Percentiles rank a stretch among this genome's conserved stretches.
Evolutionary conservation across 306 rosid species (phyloP).

Genomic region (Begonia fuchsioides): DNA sequence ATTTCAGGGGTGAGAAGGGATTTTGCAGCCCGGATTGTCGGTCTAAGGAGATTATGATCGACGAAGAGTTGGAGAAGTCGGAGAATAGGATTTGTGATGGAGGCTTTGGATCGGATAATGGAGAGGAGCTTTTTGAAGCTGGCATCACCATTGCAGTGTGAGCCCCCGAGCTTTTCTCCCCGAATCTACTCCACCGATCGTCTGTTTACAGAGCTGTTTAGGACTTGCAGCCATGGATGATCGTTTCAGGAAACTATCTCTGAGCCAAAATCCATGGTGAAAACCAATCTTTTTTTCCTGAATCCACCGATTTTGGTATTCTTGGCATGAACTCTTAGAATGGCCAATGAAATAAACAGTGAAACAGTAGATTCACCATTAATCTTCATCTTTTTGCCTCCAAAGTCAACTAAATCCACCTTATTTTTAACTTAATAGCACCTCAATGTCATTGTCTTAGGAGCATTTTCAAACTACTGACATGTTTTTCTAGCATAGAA

Average conservation of each 20-base stretch:
- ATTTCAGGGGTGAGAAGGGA: constrained; percentile 72
- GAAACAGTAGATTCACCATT: no score
- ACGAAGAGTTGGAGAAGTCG: constrained; percentile 56
- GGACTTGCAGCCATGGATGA: constrained; percentile 83
- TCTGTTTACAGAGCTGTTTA: constrained; percentile 62
- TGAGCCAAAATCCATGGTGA: no score
- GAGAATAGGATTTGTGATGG: no score
- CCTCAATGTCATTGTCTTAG: no score
- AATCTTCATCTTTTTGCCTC: no score
- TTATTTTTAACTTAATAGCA: no score
- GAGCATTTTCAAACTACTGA: no score
- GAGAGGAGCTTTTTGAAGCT: constrained; percentile 26
- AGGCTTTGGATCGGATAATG: constrained; percentile 17
- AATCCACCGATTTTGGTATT: neutral
- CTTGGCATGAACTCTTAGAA: no score
- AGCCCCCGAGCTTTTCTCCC: constrained; percentile 3
- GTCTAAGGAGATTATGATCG: constrained; percentile 47
- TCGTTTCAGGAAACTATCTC: constrained; percentile 12
- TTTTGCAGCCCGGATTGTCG: constrained; percentile 83
- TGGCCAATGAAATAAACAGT: no score
- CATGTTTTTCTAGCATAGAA: no score
- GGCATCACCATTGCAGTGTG: constrained; percentile 33
- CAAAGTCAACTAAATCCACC: no score
- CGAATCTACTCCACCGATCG: constrained; percentile 38
- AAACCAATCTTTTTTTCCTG: no score